Evolutionary conservation across 148 eudicot genomes (phyloP).

Genomic region (Bassia scoparia): DNA sequence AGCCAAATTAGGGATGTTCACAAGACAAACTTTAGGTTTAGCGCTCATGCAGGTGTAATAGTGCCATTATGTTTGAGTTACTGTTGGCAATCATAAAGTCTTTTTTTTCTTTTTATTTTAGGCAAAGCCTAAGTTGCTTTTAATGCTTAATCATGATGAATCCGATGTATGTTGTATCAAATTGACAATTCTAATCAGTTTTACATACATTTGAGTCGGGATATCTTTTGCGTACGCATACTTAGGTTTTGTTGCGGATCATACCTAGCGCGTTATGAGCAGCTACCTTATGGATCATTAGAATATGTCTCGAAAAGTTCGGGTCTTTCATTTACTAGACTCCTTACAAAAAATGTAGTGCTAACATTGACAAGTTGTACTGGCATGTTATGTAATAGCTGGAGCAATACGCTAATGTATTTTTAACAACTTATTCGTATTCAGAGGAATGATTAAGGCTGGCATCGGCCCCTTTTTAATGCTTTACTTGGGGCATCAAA

Average conservation of each 20-base stretch:
- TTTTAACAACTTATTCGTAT: constrained; percentile 8
- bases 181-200: not conserved
- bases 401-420: constrained; percentile 14
- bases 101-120: not conserved
- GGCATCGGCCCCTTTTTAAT: not conserved
- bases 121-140: not conserved
- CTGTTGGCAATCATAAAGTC: too few relatives aligned
- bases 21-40: constrained; percentile 16
- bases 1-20: too few relatives aligned
- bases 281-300: too few relatives aligned
- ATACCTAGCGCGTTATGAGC: too few relatives aligned
- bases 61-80: constrained; percentile 17
- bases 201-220: too few relatives aligned
- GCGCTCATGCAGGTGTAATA: not conserved
- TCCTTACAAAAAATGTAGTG: too few relatives aligned
- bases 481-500: constrained; percentile 6
- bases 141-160: not conserved
- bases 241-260: too few relatives aligned
- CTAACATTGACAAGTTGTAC: constrained; percentile 1
- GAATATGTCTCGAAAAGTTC: too few relatives aligned
- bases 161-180: constrained; percentile 14
- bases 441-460: constrained; percentile 1
- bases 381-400: constrained; percentile 14
- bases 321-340: too few relatives aligned
- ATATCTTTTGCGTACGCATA: too few relatives aligned